phyloP scores from a whole-genome alignment of 805 yeast genomes.

The Ascoidea rubescens region DNA sequence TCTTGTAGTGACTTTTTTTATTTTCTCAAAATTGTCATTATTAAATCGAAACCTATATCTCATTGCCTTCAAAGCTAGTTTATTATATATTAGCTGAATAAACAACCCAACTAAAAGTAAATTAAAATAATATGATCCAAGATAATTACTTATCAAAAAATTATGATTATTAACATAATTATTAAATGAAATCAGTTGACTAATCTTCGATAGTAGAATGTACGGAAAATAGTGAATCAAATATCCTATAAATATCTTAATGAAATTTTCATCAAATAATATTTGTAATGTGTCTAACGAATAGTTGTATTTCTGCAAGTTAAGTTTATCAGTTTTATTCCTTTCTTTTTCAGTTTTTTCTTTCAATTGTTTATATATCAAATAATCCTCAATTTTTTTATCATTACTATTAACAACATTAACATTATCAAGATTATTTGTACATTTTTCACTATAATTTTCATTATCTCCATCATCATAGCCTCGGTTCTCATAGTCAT shows the following conservation, averaged over 20 bases:
- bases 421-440: too few species aligned
- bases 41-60: neutral
- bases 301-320: neutral
- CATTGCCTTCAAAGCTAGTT: neutral
- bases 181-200: too few species aligned
- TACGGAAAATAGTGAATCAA: neutral
- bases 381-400: too few species aligned
- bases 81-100: conserved; percentile 2
- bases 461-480: too few species aligned
- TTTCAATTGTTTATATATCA: neutral
- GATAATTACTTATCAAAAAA: conserved; percentile 8
- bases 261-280: neutral
- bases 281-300: too few species aligned
- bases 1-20: neutral
- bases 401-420: too few species aligned
- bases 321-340: neutral
- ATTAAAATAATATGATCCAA: neutral
- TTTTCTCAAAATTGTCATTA: too few species aligned
- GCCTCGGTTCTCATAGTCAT: neutral
- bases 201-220: too few species aligned
- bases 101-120: neutral
- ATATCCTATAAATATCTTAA: neutral
- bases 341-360: neutral
- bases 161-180: conserved; percentile 3
- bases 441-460: too few species aligned